phyloP scores from a whole-genome alignment of 2,329 filamentous ascomycete species.

The Metarhizium sp. region DNA sequence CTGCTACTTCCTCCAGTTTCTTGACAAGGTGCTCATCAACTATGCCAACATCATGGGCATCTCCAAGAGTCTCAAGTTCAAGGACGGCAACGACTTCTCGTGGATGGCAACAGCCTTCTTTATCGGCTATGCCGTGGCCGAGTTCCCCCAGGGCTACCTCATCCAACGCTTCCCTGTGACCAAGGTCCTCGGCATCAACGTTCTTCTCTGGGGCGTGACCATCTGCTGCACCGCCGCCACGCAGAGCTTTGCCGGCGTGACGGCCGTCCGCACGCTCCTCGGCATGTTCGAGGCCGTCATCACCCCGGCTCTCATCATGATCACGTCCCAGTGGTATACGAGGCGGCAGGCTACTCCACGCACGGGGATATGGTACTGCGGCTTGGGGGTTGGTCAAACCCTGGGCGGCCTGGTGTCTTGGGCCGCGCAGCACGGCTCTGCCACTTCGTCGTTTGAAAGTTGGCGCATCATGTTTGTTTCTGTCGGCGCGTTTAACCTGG shows the following conservation, averaged over 20 bases:
- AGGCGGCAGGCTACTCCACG: constrained; percentile 31
- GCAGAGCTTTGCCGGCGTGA: constrained; percentile 30
- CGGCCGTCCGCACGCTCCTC: constrained; percentile 33
- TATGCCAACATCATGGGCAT: constrained; percentile 22
- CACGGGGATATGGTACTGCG: constrained; percentile 27
- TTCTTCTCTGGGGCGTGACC: constrained; percentile 25
- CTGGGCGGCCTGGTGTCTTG: constrained; percentile 38
- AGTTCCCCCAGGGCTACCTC: constrained; percentile 19
- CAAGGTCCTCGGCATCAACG: constrained; percentile 23
- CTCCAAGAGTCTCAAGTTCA: neutral
- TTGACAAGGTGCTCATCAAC: constrained; percentile 19
- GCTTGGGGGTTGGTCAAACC: constrained; percentile 22
- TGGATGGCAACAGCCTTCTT: constrained; percentile 23
- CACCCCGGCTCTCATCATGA: constrained; percentile 41
- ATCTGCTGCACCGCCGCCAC: constrained; percentile 34
- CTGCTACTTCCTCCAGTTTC: constrained; percentile 17
- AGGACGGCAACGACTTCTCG: constrained; percentile 9
- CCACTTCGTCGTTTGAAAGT: constrained; percentile 18
- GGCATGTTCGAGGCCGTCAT: constrained; percentile 39
- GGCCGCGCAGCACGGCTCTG: constrained; percentile 37
- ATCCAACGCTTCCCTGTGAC: constrained; percentile 24
- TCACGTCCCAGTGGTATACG: constrained; percentile 31
- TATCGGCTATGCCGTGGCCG: constrained; percentile 18
- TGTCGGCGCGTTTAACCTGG: constrained; percentile 35
- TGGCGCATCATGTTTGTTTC: constrained; percentile 46